These are phyloP conservation scores for Agrocybe pediades DNA, from an alignment of 768 basidiomycete genomes.

Conservation along the genomic window DNA sequence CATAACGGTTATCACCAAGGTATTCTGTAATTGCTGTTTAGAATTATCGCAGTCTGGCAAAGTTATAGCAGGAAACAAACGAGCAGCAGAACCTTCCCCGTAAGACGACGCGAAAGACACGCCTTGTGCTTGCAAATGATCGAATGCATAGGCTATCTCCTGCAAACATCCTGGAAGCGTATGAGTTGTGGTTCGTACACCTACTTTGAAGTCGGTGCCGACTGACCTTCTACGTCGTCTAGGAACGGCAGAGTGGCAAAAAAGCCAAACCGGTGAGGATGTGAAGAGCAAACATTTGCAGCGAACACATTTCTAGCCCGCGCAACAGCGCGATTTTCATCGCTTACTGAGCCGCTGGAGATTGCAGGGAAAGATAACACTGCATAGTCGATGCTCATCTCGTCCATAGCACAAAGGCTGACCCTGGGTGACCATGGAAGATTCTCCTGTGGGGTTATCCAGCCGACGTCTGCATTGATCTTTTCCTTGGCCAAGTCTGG, in stretches of 20 bases:
- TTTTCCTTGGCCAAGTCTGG: slow-evolving; percentile 48
- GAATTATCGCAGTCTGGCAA: not conserved
- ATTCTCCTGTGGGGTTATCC: slow-evolving; percentile 62
- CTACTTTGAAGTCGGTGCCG: not conserved
- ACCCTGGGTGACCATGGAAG: slow-evolving; percentile 64
- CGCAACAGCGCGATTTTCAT: slow-evolving; percentile 40
- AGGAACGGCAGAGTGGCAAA: slow-evolving; percentile 67
- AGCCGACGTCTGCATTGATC: slow-evolving; percentile 52
- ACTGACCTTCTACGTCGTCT: slow-evolving; percentile 59
- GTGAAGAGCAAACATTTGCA: slow-evolving; percentile 44
- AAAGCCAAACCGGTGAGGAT: slow-evolving; percentile 67
- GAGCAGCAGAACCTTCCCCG: slow-evolving; percentile 53
- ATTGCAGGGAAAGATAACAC: slow-evolving; percentile 70
- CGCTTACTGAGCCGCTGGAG: slow-evolving; percentile 36
- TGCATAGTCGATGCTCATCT: slow-evolving; percentile 54
- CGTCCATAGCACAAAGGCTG: slow-evolving; percentile 67
- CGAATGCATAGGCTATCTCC: slow-evolving; percentile 64
- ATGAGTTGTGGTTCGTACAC: not conserved
- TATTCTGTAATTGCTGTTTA: slow-evolving; percentile 46
- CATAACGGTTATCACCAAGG: slow-evolving; percentile 63
- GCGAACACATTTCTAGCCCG: slow-evolving; percentile 51
- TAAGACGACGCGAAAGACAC: slow-evolving; percentile 70
- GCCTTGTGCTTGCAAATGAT: slow-evolving; percentile 63
- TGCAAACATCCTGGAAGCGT: slow-evolving; percentile 47
- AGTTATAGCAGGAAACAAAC: slow-evolving; percentile 35